A percentile compares a stretch with the other conserved stretches of the same genome.
phyloP scores from a whole-genome alignment of 257 asterid species.

The Penstemon newberryi region DNA sequence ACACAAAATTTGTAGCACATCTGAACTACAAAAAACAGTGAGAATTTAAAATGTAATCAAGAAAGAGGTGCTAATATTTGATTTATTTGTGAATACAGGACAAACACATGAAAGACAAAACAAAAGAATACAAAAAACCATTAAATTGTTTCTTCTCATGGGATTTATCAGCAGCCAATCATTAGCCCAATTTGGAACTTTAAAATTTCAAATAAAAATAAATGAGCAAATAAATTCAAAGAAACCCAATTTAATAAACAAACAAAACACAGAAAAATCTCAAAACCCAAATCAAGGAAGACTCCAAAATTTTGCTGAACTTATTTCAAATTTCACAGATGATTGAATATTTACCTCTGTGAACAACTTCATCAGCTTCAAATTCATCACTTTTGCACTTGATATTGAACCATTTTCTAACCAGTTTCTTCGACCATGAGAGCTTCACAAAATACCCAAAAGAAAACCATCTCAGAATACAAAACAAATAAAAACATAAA shows the following conservation, averaged over 20 bases:
- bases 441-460: constrained; percentile 51
- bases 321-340: constrained; percentile 46
- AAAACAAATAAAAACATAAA: constrained; percentile 26
- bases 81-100: constrained; percentile 28
- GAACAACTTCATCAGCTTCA: constrained; percentile 69
- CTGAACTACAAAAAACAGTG: background rate
- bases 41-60: constrained; percentile 4
- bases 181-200: background rate
- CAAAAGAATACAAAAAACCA: constrained; percentile 21
- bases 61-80: constrained; percentile 23
- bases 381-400: constrained; percentile 73
- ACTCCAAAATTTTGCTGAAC: constrained; percentile 19
- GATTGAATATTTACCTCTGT: constrained; percentile 54
- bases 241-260: constrained; percentile 1
- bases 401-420: constrained; percentile 83
- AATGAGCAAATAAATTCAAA: background rate
- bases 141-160: constrained; percentile 29
- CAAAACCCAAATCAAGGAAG: constrained; percentile 4
- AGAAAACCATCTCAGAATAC: constrained; percentile 45
- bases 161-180: constrained; percentile 29
- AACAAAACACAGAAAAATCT: constrained; percentile 12
- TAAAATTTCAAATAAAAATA: constrained; percentile 3
- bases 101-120: constrained; percentile 34
- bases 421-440: constrained; percentile 90
- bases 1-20: background rate